Evolutionary conservation across 331 rosid species (phyloP).

Genomic region (Rhamnella rubrinervis): DNA sequence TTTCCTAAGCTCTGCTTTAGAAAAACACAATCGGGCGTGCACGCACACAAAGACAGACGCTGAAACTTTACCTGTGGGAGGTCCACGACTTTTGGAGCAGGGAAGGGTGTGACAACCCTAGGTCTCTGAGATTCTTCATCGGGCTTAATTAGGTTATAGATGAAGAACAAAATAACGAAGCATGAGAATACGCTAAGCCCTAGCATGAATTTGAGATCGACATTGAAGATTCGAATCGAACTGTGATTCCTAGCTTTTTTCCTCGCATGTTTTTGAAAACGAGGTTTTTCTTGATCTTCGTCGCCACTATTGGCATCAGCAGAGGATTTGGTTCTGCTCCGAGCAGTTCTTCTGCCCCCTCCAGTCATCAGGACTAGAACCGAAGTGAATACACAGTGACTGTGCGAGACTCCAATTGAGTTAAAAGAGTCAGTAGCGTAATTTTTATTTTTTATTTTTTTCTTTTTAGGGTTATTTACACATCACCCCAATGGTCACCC

Average conservation of each 20-base stretch:
- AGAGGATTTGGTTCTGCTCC: conserved; percentile 53
- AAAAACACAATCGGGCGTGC: neutral
- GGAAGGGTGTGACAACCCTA: conserved; percentile 75
- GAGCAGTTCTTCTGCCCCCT: conserved; percentile 51
- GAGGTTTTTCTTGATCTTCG: conserved; percentile 21
- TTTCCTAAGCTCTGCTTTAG: conserved; percentile 14
- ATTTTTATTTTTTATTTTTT: too few species aligned
- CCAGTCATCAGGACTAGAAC: conserved; percentile 46
- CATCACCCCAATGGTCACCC: too few species aligned
- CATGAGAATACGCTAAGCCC: conserved; percentile 49
- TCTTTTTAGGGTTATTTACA: too few species aligned
- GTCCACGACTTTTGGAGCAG: conserved; percentile 80
- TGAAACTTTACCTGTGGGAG: conserved; percentile 71
- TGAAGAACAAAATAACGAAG: conserved; percentile 48
- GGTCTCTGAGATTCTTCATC: conserved; percentile 32
- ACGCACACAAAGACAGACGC: neutral
- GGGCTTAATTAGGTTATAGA: conserved; percentile 37
- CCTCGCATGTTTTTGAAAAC: conserved; percentile 32
- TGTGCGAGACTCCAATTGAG: too few species aligned
- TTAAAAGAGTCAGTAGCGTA: too few species aligned
- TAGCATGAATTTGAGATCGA: conserved; percentile 52
- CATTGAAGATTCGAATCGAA: conserved; percentile 48
- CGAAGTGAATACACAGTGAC: too few species aligned
- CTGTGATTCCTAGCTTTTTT: conserved; percentile 41
- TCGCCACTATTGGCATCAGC: conserved; percentile 24